Base-by-base conservation (phyloP, 768 basidiomycete species). In the Leucocoprinus birnbaumii region DNA sequence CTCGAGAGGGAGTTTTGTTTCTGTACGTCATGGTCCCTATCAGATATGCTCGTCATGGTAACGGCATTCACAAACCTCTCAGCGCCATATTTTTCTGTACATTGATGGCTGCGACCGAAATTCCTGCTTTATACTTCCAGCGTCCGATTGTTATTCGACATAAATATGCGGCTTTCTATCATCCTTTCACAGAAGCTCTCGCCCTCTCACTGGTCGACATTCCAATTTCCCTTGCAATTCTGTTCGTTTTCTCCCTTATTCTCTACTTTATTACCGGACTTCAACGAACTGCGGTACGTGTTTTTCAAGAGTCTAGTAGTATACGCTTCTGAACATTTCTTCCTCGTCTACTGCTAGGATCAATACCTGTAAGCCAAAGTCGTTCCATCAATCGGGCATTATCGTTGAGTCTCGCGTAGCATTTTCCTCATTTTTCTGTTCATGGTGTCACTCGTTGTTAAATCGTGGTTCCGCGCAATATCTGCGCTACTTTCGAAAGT, bases 1-100 rank as follows among this genome's bases (percentile, higher is more conserved):
- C 84, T 14, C 79, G 89, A 24, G 88, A 86, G 26, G 83, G 88
- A 73, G 73, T 87, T 13, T 68, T 91, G 24, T 90, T 87, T 75
- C 88, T 89, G 78, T 83, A 69, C 27, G 78, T 69, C 35, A 35
- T 18, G 1, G 27, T 54, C 13, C 18, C 2, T 41, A 14, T 34
- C 47, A 50, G 8, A 27, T 5, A 24, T 19, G 2, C 22, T 38
- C 18, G 22, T 18, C 31, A n/a, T n/a, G 31, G 2, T 5, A 34
- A 5, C 13, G 18, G 4, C 8, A 31, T 16, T 38, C 3, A 38
- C 16, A 16, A n/a, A 13, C 6, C 9, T 38, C 38, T 18, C 18
- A 71, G 85, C 56, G 69, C 85, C 0, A 68, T 86, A 5, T 78
- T 89, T 25, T 77, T 86, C 48, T 71, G 81, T 8, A 83, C 81